Conservation (phyloP, 768 basidiomycete genomes). For the Xerocomellus dryophilus region DNA sequence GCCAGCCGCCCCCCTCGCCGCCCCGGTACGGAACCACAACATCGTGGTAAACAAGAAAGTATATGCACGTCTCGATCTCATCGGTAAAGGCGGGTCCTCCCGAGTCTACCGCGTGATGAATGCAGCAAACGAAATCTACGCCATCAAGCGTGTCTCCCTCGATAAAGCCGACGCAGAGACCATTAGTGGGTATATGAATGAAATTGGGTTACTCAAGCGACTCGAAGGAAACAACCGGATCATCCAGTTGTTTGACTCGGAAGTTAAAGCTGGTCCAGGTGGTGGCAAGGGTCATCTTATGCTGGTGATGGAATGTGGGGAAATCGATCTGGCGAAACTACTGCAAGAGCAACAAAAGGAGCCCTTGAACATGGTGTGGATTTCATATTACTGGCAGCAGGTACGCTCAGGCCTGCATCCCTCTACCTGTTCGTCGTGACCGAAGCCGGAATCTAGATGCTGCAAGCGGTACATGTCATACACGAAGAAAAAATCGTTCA, state of each 20-base stretch:
- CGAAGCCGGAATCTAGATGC: constrained; percentile 59
- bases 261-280: constrained; percentile 63
- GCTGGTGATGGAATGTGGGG: constrained; percentile 96
- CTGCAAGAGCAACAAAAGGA: constrained; percentile 83
- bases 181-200: constrained; percentile 91
- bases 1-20: constrained; percentile 16
- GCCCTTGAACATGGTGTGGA: constrained; percentile 87
- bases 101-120: constrained; percentile 91
- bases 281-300: constrained; percentile 73
- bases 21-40: constrained; percentile 39
- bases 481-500: constrained; percentile 99
- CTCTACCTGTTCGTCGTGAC: neutral
- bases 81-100: constrained; percentile 95
- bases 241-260: constrained; percentile 87
- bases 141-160: constrained; percentile 88
- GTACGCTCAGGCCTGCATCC: constrained; percentile 39
- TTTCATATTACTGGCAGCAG: constrained; percentile 97
- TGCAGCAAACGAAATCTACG: constrained; percentile 71
- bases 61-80: constrained; percentile 82
- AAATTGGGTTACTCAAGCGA: constrained; percentile 90
- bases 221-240: constrained; percentile 92
- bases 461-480: constrained; percentile 97
- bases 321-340: constrained; percentile 84
- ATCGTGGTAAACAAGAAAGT: constrained; percentile 62
- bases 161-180: constrained; percentile 89